Percentiles rank a stretch among this genome's conserved stretches.
Conservation (phyloP, 2,329 filamentous ascomycete genomes). For the Fusarium drepaniforme region DNA sequence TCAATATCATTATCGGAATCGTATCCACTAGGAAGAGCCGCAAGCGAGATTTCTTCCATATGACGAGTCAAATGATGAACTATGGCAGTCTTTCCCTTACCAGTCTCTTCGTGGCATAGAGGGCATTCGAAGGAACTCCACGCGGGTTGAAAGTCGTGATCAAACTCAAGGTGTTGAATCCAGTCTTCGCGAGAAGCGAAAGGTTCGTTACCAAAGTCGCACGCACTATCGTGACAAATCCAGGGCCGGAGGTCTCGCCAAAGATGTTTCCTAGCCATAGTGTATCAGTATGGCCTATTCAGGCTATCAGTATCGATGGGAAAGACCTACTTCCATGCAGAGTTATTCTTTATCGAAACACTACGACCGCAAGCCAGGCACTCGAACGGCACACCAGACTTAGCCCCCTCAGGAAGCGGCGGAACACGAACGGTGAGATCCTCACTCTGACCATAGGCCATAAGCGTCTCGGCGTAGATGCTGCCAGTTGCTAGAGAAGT, state of each 20-base stretch:
- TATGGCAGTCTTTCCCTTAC: neutral
- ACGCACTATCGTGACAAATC: neutral
- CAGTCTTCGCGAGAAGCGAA: neutral
- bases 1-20: neutral
- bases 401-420: neutral
- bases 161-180: neutral
- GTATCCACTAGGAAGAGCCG: neutral
- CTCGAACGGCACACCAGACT: neutral
- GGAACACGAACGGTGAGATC: neutral
- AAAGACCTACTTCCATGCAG: neutral
- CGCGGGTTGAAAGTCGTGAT: neutral
- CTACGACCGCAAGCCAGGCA: neutral
- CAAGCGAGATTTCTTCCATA: neutral
- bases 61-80: neutral
- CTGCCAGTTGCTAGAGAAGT: neutral
- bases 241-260: neutral
- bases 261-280: neutral
- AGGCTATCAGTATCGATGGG: neutral
- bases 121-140: neutral
- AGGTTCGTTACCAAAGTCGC: neutral
- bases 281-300: fast-evolving
- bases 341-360: neutral
- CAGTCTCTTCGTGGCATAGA: neutral
- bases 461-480: neutral
- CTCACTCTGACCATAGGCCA: neutral